A percentile compares a stretch with the other conserved stretches of the same genome.
Conservation (phyloP, 495 filamentous ascomycete genomes). For the Penicillium cosmopolitanum region DNA sequence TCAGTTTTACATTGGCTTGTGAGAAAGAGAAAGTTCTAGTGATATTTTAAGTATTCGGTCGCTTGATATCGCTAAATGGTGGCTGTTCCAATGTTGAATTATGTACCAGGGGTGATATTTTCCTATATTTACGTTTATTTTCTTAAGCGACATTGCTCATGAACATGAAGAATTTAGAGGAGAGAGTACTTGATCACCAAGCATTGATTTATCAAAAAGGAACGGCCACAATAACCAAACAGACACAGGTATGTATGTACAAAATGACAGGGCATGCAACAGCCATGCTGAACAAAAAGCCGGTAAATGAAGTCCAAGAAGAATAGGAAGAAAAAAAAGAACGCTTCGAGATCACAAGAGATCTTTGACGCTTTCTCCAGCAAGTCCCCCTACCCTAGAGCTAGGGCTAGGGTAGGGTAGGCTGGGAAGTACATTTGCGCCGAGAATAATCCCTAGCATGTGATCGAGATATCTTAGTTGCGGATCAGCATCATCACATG, state of each 20-base stretch:
- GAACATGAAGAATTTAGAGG: not conserved
- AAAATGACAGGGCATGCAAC: not conserved
- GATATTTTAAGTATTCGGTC: too few species aligned
- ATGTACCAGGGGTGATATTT: too few species aligned
- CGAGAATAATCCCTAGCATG: not conserved
- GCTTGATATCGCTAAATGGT: too few species aligned
- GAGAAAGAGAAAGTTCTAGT: too few species aligned
- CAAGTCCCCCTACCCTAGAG: not conserved
- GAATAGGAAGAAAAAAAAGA: not conserved
- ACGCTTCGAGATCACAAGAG: not conserved
- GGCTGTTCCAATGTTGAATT: too few species aligned
- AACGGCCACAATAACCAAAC: not conserved
- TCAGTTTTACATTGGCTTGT: too few species aligned
- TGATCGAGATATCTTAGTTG: not conserved
- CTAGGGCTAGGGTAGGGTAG: not conserved
- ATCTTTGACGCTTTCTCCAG: not conserved
- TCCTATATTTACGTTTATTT: too few species aligned
- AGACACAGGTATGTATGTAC: constrained; percentile 2
- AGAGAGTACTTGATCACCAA: not conserved
- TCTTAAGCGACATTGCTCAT: not conserved
- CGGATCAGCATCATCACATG: constrained; percentile 4
- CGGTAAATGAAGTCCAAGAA: constrained; percentile 5
- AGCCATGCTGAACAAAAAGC: constrained; percentile 3
- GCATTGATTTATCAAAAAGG: constrained; percentile 2
- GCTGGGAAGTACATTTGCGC: not conserved